Base-by-base conservation (phyloP, 495 filamentous ascomycete species). In the Xylaria longipes region DNA sequence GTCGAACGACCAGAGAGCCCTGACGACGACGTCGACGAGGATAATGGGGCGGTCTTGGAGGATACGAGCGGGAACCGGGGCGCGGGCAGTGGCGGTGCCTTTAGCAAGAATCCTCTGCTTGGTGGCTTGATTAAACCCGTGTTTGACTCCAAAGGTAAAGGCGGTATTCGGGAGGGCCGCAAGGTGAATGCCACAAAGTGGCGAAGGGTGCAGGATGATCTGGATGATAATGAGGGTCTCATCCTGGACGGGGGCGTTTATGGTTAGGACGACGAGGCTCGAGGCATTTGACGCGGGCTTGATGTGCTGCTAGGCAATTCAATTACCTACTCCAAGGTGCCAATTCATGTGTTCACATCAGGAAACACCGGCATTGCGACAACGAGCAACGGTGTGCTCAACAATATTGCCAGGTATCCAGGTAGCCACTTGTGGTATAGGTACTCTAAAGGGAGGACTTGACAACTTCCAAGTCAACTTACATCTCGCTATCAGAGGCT, bases 141-240 rank as follows among this genome's bases (percentile, higher is more conserved):
- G 0, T 97, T 92, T 83, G 89, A 79, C 74, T 81, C n/a, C 76
- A 87, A 61, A 82, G 84, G 72, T 80, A 87, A 76, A 81, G 85
- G 74, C 71, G 82, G 46, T 58, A 75, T 70, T 80, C 80, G 71
- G 70, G 77, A 79, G 66, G 77, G 73, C 70, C 77, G 75, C 76
- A 81, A 73, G 69, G 82, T 78, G 67, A 80, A 78, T 71, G 87
- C 82, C 61, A 85, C 85, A 69, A 88, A 87, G 3, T 98, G 95
- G 96, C 85, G 95, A 60, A 89, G 94, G 71, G 95, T 97, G 1
- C 97, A 98, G 78, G 94, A 98, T 81, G 93, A 97, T 75, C 84
- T 90, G 48, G 92, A 94, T 63, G 90, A 98, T 78, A 98, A 97
- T 74, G 95, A 97, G 81, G 88, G 87, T n/a, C 91, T 95, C 82